Conservation (phyloP, 495 filamentous ascomycete genomes). For the Tetracladium setigerum region DNA sequence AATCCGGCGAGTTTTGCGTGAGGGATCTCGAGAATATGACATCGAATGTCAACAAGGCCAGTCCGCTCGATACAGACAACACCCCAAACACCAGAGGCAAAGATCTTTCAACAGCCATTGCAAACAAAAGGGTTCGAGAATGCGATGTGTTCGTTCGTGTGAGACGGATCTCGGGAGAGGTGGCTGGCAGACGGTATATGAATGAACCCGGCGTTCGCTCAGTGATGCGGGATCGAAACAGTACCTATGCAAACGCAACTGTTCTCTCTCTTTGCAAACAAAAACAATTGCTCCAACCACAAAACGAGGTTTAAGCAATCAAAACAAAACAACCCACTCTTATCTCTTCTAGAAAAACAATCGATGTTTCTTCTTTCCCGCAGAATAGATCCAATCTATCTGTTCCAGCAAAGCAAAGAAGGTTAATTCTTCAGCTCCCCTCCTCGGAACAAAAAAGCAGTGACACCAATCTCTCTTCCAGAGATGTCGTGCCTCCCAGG, state of each 20-base stretch:
- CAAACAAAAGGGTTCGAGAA: neutral
- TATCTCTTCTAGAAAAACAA: too few relatives aligned
- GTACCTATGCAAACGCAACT: slow-evolving; percentile 2
- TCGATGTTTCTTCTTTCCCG: too few relatives aligned
- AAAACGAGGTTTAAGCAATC: neutral
- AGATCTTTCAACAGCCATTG: slow-evolving; percentile 8
- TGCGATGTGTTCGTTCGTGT: slow-evolving; percentile 1
- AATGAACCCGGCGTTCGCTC: neutral
- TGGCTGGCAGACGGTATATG: neutral
- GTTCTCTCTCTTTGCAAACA: slow-evolving; percentile 1
- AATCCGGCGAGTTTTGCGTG: slow-evolving; percentile 5
- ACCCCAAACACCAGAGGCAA: slow-evolving; percentile 19
- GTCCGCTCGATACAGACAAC: slow-evolving; percentile 18
- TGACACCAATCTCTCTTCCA: too few relatives aligned
- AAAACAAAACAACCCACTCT: too few relatives aligned
- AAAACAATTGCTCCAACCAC: slow-evolving; percentile 11
- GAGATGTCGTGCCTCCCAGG: too few relatives aligned
- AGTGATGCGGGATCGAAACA: slow-evolving; percentile 14
- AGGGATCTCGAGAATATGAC: slow-evolving; percentile 24
- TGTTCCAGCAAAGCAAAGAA: too few relatives aligned
- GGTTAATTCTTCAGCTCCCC: too few relatives aligned
- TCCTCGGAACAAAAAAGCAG: too few relatives aligned
- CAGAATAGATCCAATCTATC: too few relatives aligned
- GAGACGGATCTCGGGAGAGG: slow-evolving; percentile 3
- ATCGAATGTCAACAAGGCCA: slow-evolving; percentile 22